These are phyloP conservation scores for Xylaria sp. DNA, from an alignment of 2,329 filamentous ascomycete genomes.

Conservation along the genomic window DNA sequence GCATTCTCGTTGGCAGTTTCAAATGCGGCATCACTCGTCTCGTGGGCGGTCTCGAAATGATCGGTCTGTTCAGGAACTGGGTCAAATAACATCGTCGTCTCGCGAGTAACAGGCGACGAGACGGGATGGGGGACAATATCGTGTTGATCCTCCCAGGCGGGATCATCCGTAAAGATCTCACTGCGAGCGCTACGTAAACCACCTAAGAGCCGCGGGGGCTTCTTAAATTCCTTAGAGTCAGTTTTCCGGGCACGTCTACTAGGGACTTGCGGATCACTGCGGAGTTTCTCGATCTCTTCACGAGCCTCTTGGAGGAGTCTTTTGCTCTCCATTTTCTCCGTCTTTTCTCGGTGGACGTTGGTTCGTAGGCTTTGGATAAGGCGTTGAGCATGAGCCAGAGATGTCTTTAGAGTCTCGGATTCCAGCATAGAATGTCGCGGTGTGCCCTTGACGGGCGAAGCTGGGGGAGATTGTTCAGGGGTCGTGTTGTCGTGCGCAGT, in stretches of 20 bases:
- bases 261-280: conserved; percentile 62
- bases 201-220: conserved; percentile 81
- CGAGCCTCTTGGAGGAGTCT: conserved; percentile 94
- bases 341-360: conserved; percentile 97
- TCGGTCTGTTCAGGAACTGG: conserved; percentile 66
- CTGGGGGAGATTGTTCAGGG: conserved; percentile 89
- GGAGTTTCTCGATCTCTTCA: conserved; percentile 84
- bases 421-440: conserved; percentile 93
- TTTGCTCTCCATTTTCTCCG: conserved; percentile 95
- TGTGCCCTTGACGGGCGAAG: conserved; percentile 90
- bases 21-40: conserved; percentile 74
- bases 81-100: conserved; percentile 43
- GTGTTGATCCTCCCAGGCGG: conserved; percentile 89
- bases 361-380: conserved; percentile 97
- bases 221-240: conserved; percentile 79
- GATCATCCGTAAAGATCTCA: conserved; percentile 82
- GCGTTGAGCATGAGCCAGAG: conserved; percentile 90
- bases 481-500: conserved; percentile 76
- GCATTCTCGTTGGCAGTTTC: conserved; percentile 79
- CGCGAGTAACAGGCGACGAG: conserved; percentile 48
- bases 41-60: conserved; percentile 83
- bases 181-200: conserved; percentile 78
- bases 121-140: conserved; percentile 63
- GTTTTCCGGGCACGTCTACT: conserved; percentile 72
- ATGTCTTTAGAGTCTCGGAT: conserved; percentile 93